Base-by-base conservation (phyloP, 2,329 filamentous ascomycete genomes). In the Orbilia ellipsospora region DNA sequence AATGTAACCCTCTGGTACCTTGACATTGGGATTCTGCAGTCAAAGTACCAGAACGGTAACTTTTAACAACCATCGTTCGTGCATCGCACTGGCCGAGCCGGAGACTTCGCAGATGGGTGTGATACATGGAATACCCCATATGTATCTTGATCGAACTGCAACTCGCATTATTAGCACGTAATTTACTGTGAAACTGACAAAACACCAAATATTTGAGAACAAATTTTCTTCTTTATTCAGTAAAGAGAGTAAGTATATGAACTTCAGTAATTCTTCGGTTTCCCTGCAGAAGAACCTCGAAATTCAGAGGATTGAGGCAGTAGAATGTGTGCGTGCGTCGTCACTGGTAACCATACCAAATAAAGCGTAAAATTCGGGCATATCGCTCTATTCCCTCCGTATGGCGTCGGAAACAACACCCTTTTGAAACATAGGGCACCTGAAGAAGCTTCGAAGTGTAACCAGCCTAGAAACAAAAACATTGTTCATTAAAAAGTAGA, bases 1-100 rank as follows among this genome's bases (percentile, higher is more conserved):
- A 13, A 52, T 64, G 60, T 64, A 64, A 54, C 20, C 31, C 36
- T 45, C 40, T 15, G 26, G 61, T 56, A 65, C 51, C 36, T 56
- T 66, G 51, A 57, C 40, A 55, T 56, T 26, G 23, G 48, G 28
- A 26, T 56, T 52, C 20, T 12, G 45, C 61, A 65, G 61, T 51
- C 51, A 16, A 63, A n/a, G 20, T 52, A 28, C 28, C 18, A 48
- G 36, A 45, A 62, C 40, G 40, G 60, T 18, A 64, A 42, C 44
- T 28, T 31, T 36, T 36, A 36, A 10, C 31, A 36, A 36, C 10
- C 31, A 10, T 36, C 10, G 3, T 36, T 36, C 5, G 31, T 36
- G 1, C 31, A 36, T 36, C 31, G 45, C 45, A 6, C n/a, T 23
- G 20, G 16, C 15, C 45, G 20, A 51, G 20, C 16, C 45, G 45